Percentiles rank a stretch among this genome's conserved stretches.
phyloP scores from a whole-genome alignment of 345 rosid genomes.

The Trapa bicornis region DNA sequence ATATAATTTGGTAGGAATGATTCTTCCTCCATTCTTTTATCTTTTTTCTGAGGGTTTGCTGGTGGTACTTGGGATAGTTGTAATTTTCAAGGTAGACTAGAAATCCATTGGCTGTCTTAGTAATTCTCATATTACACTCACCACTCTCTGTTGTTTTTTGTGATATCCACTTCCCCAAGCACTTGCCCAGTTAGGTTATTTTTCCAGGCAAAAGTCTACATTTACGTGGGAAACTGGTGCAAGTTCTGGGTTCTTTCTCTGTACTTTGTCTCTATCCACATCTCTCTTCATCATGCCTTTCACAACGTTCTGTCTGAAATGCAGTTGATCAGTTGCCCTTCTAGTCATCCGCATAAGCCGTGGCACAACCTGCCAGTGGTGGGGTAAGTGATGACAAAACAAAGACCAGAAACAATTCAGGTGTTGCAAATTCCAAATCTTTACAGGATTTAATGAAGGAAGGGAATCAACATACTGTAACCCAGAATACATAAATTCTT shows the following conservation, averaged over 20 bases:
- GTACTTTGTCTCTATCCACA: no score
- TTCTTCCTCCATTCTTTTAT: conserved; percentile 7
- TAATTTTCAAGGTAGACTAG: background rate
- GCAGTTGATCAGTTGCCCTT: no score
- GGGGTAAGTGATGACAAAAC: no score
- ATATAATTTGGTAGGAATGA: conserved; percentile 1
- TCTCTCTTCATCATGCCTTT: no score
- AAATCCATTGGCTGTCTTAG: background rate
- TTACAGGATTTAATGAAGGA: no score
- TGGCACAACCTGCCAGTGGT: no score
- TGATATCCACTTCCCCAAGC: background rate
- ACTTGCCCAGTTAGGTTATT: background rate
- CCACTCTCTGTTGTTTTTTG: background rate
- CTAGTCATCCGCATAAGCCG: no score
- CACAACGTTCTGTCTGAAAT: no score
- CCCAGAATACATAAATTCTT: no score
- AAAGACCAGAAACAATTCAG: no score
- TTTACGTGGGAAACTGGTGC: background rate
- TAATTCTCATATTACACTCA: background rate
- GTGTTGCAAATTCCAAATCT: no score
- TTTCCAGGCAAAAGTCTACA: background rate
- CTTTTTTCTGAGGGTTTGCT: background rate
- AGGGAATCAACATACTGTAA: no score
- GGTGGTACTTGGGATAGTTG: background rate
- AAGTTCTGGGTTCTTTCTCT: background rate